Evolutionary conservation across 257 asterid species (phyloP).

Genomic region (Galeopsis tetrahit): DNA sequence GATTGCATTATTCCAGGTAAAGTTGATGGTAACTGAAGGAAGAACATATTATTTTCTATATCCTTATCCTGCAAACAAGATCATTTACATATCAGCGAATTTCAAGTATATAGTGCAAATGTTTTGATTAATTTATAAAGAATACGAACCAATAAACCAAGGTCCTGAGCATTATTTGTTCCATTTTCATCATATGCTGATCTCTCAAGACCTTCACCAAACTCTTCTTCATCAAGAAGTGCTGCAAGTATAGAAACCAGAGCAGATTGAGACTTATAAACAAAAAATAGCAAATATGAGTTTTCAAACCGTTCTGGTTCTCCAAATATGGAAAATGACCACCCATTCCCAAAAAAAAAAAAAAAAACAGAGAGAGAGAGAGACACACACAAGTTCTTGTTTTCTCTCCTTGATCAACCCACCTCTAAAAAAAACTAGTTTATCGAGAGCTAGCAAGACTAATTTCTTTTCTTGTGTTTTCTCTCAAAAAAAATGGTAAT

Average conservation of each 20-base stretch:
- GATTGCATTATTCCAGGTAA: constrained; percentile 54
- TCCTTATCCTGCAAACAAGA: constrained; percentile 57
- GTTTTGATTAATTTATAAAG: constrained; percentile 3
- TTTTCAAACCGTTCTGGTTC: not conserved
- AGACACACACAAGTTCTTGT: not conserved
- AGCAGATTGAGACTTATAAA: not conserved
- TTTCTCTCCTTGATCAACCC: not conserved
- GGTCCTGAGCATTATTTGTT: constrained; percentile 52
- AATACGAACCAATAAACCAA: constrained; percentile 70
- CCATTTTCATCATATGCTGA: constrained; percentile 49
- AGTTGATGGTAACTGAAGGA: constrained; percentile 65
- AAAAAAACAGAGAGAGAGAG: not conserved
- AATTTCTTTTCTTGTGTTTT: not conserved
- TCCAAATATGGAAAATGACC: not conserved
- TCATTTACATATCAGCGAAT: constrained; percentile 7
- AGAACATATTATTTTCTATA: constrained; percentile 53
- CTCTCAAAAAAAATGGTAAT: not conserved
- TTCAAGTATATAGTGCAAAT: not conserved
- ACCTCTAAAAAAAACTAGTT: not conserved
- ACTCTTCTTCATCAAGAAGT: constrained; percentile 76
- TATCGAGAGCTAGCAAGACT: not conserved
- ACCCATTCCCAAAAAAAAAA: not conserved
- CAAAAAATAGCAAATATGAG: not conserved
- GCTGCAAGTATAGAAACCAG: constrained; percentile 46
- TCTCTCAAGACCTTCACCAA: constrained; percentile 49